These are phyloP conservation scores for Anisogramma anomala DNA, from an alignment of 2,329 filamentous ascomycete genomes.

Conservation along the genomic window DNA sequence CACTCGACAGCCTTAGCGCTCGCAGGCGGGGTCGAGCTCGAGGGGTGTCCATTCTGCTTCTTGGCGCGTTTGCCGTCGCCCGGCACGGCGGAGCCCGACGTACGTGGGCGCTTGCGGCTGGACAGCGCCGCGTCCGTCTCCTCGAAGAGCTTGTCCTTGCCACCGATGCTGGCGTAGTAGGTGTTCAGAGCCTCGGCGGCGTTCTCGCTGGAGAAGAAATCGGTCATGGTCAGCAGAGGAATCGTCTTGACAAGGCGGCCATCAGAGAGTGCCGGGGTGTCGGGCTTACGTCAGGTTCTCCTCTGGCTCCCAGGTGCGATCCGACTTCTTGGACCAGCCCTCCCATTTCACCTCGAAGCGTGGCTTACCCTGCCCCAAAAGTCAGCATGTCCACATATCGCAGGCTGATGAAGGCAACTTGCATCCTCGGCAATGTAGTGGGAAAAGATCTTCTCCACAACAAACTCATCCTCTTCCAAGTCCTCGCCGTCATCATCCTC, in stretches of 20 bases:
- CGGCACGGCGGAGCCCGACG: slow-evolving; percentile 27
- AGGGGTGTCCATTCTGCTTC: slow-evolving; percentile 39
- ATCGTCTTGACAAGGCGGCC: background rate
- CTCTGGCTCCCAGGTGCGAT: slow-evolving; percentile 71
- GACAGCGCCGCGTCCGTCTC: slow-evolving; percentile 38
- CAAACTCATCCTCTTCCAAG: slow-evolving; percentile 32
- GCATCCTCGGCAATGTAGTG: slow-evolving; percentile 52
- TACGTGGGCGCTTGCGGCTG: slow-evolving; percentile 47
- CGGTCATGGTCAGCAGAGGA: background rate
- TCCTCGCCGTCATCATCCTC: slow-evolving; percentile 20
- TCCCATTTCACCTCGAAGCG: slow-evolving; percentile 72
- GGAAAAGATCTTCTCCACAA: slow-evolving; percentile 61
- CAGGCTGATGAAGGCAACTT: slow-evolving; percentile 21
- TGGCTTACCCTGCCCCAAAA: slow-evolving; percentile 31
- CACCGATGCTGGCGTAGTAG: slow-evolving; percentile 54
- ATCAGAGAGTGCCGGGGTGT: background rate
- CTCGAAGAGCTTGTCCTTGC: slow-evolving; percentile 43
- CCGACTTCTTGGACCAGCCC: slow-evolving; percentile 57
- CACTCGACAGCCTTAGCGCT: slow-evolving; percentile 36
- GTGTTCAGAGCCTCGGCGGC: slow-evolving; percentile 49
- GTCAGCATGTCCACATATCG: no score
- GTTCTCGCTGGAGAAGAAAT: slow-evolving; percentile 33
- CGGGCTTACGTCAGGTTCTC: slow-evolving; percentile 54
- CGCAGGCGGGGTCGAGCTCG: slow-evolving; percentile 35
- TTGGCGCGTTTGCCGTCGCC: slow-evolving; percentile 31